Evolutionary conservation across 2,329 filamentous ascomycete species (phyloP), one percentile per base, ranked within the genome.

Genomic region (Zasmidium citrigriseum): DNA sequence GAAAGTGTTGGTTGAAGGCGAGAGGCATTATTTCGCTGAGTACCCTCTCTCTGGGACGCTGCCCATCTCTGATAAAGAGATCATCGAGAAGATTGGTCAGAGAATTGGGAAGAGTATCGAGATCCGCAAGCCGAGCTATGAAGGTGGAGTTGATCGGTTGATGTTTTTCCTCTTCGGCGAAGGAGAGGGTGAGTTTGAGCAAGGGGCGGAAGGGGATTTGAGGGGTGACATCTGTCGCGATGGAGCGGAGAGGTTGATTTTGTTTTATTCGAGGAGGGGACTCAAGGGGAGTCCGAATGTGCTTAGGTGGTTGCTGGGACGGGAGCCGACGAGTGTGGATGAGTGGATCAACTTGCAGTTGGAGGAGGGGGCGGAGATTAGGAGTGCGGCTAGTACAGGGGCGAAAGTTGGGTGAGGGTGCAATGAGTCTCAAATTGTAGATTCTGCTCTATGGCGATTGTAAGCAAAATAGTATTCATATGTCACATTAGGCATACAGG

Each of bases 11-110:
- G 45, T 57, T 4, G 62, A 70, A 48, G 47, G 69, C 2, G 67
- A 71, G 46, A 63, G 54, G 46, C 69, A 72, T 59, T 68, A 66
- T 44, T 65, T 66, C 46, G 71, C 70, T 5, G 52, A 65, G 57
- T 72, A 73, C 58, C 64, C 66, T 29, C 57, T 72, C 2, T 62
- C 64, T 12, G 68, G 64, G 11, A 70, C 68, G 2, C 44, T 62
- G 22, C 49, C 52, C 11, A 41, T 65, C 10, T 24, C 60, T 1
- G 67, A 72, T 53, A 50, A 24, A 11, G 60, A 67, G 1, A 61
- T 69, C 7, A 54, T 67, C 44, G 11, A 21, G 18, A 58, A 62
- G 7, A 60, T 70, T 20, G 48, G 57, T 2, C 52, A 60, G 47
- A 62, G 57, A 45, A 64, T 68, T 21, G 66, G 66, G 4, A 72